Base-by-base conservation (phyloP, 768 basidiomycete genomes). In the Boletus pseudo-olivaceus region DNA sequence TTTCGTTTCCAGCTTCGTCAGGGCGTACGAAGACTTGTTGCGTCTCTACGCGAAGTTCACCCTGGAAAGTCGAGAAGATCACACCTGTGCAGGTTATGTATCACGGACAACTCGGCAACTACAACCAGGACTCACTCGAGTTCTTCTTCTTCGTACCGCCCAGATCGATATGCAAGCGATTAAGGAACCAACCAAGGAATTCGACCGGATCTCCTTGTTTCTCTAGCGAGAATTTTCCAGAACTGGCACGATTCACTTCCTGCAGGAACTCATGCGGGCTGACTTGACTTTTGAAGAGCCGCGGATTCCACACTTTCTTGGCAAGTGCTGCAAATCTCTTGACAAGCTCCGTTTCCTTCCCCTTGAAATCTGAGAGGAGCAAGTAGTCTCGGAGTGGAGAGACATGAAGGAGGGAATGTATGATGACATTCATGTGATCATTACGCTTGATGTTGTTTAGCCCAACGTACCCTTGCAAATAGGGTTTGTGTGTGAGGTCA, bases 211-310 rank as follows among this genome's bases (percentile, higher is more conserved):
- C 97, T 1, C 97, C 97, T 73, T 94, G 93, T 66, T 90, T 80
- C 65, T 96, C 95, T 60, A 98, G 78, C 57, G 91, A 85, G 74
- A 95, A 98, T 73, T 92, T 93, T 15, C 92, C 94, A 43, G 75
- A 81, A 64, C 92, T 95, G 46, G 88, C 87, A 59, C 93, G 81
- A 61, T 88, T 87, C 51, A 98, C 95, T 73, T 98, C 97, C 72
- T 99, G 97, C 52, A 99, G 74, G 69, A 98, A 94, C 69, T 99
- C 97, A 69, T 99, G 97, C n/a, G 97, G 97, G 61, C 88, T 91
- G 62, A 98, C 94, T 79, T 99, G 97, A 56, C 90, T 88, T 72
- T 99, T 99, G 83, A 99, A 99, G 52, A 96, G 74, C 47, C 87
- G 78, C 9, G 95, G 93, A 72, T 97, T 98, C 97, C 97, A 99